Base-by-base conservation (phyloP, 768 basidiomycete species). In the Boletus fagicola region DNA sequence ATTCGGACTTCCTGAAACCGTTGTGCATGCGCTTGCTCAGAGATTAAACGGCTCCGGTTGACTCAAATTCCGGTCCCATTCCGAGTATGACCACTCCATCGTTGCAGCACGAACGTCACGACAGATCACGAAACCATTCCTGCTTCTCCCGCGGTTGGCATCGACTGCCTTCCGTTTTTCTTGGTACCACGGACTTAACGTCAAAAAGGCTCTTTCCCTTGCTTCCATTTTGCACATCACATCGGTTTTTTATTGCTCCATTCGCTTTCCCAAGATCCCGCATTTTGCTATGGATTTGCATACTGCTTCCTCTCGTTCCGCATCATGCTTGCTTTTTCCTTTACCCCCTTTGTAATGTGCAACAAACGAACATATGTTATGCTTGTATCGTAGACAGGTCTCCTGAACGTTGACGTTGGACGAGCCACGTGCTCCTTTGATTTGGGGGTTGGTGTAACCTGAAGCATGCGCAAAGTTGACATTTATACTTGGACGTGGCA, bases 1-100 rank as follows among this genome's bases (percentile, higher is more conserved):
- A 68, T 89, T 89, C 58, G 88, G 88, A n/a, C 78, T 90, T 22
- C 84, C 88, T 53, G 75, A 87, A 33, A 78, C 84, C 43, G 67
- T 89, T 28, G 82, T 90, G 45, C 81, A 88, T 65, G 85, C 85
- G 4, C 78, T 89, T 45, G 84, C 81, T 40, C 83, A 86, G 59
- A 79, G 87, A 49, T 75, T 89, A 11, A 49, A 61, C 35, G 61
- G 56, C 22, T 60, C 72, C 40, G 62, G 40, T 58, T 71, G 58
- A 71, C 15, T 43, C 39, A 1, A 44, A 24, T 44, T 38, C 45
- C 24, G 26, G 36, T 22, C 49, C 16, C 24, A 42, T 30, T 49
- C 49, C 31, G 24, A 45, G 18, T 28, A 46, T 4, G 8, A 56
- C 20, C 11, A 20, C 16, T 6, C 12, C 38, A 36, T 42, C 40